These are phyloP conservation scores for Aspergillus sp. DNA, from an alignment of 2,329 filamentous ascomycete species.

Conservation along the genomic window DNA sequence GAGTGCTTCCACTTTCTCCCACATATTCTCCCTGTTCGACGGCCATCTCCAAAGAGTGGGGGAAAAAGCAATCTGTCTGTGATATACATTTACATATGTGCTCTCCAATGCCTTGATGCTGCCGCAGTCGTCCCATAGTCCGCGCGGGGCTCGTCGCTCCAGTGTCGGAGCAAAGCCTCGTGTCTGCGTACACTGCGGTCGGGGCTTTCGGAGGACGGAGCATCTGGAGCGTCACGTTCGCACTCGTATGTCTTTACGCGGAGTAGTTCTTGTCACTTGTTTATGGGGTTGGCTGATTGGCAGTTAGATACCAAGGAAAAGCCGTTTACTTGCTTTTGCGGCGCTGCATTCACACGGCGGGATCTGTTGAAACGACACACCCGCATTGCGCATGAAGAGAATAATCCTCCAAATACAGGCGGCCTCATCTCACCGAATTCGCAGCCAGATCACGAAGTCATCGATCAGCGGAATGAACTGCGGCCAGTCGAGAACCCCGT, in stretches of 20 bases:
- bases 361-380: constrained; percentile 30
- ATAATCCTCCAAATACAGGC: constrained; percentile 2
- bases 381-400: constrained; percentile 26
- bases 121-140: constrained; percentile 23
- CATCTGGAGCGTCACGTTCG: constrained; percentile 32
- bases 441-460: constrained; percentile 15
- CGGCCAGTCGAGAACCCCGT: constrained; percentile 10
- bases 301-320: constrained; percentile 29
- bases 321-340: constrained; percentile 31
- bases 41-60: constrained; percentile 14
- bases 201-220: constrained; percentile 28
- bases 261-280: not conserved
- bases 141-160: constrained; percentile 17
- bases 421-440: constrained; percentile 22
- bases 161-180: constrained; percentile 23
- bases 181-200: constrained; percentile 28
- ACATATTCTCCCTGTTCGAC: constrained; percentile 1
- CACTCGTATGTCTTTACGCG: constrained; percentile 19
- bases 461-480: constrained; percentile 10
- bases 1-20: constrained; percentile 3
- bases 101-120: constrained; percentile 23
- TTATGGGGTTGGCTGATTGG: constrained; percentile 8
- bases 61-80: constrained; percentile 7
- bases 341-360: constrained; percentile 29
- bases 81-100: not conserved